Conservation (phyloP, 2,329 filamentous ascomycete genomes). For the Coleophoma cylindrospora region DNA sequence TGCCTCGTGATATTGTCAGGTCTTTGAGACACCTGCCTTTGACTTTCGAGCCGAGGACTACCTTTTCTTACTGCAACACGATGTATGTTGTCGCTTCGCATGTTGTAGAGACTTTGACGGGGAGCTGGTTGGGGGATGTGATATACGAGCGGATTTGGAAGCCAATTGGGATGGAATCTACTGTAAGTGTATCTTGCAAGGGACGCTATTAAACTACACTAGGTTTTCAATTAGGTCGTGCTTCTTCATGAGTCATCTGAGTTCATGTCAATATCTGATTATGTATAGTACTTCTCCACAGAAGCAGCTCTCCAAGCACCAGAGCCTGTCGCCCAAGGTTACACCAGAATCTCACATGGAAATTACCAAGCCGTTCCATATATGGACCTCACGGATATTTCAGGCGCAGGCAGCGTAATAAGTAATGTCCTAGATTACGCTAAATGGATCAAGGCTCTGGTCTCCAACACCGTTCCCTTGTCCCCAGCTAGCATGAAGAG, state of each 20-base stretch:
- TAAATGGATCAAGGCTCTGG: slow-evolving; percentile 44
- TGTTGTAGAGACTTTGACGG: slow-evolving; percentile 38
- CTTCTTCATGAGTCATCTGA: no score
- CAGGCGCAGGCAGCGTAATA: slow-evolving; percentile 40
- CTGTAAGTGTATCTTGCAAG: slow-evolving; percentile 15
- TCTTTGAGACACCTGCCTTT: slow-evolving; percentile 40
- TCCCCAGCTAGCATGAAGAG: slow-evolving; percentile 26
- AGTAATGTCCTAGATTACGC: slow-evolving; percentile 44
- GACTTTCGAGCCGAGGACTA: slow-evolving; percentile 36
- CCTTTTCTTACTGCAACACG: slow-evolving; percentile 44
- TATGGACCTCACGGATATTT: slow-evolving; percentile 25
- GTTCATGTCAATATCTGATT: no score
- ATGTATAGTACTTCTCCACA: slow-evolving; percentile 16
- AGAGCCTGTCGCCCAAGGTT: slow-evolving; percentile 34
- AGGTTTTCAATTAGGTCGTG: no score
- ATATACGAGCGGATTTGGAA: slow-evolving; percentile 36
- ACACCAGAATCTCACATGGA: slow-evolving; percentile 28
- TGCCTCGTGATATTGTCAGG: slow-evolving; percentile 28
- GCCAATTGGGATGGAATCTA: slow-evolving; percentile 42
- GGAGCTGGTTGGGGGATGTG: slow-evolving; percentile 32
- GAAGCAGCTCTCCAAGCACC: slow-evolving; percentile 12
- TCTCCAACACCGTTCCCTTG: slow-evolving; percentile 33
- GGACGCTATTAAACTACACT: no score
- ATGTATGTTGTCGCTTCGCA: slow-evolving; percentile 42
- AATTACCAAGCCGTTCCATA: slow-evolving; percentile 21